Base-by-base conservation (phyloP, 192 early-diverging fungal species). In the Ramicandelaber brevisporus region DNA sequence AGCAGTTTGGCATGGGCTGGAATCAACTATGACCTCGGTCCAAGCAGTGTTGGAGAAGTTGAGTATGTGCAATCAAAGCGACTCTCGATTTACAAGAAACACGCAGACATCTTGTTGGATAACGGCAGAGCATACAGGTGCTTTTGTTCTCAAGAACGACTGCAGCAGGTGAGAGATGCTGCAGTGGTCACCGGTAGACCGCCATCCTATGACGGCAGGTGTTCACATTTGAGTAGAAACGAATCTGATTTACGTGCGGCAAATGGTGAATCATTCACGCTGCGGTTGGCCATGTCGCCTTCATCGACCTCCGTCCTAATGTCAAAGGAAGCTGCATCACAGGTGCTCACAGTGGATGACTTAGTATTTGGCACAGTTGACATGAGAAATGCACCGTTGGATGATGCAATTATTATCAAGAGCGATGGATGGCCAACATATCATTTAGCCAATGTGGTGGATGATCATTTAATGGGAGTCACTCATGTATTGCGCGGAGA, bases 401-500 rank as follows among this genome's bases (percentile, higher is more conserved):
- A 95, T 30, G 88, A 95, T 53, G 61, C 68, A 5, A 70, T 95
- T 27, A 36, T 95, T 7, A 51, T 95, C 26, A 95, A 95, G 40
- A 78, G 78, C 36, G 84, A 89, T 41, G 88, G 88, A 2, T 61
- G 61, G 31, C 78, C 88, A 3, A 95, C 88, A 0, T 95, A 95
- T 41, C 88, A 95, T 37, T 55, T 95, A 20, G 88, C 88, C 0
- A 87, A 85, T 39, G 88, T 95, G 1, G 75, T 89, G 1, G 88
- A 95, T 42, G 88, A 95, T 40, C 68, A 79, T 29, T 26, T 65
- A 5, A 95, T 95, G 88, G 57, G 56, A 6, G 78, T 95, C 26
- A 82, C 84, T 1, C 84, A 89, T 43, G 84, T 95, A 10, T 43
- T 95, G 20, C 63, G 88, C 21, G 88, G 88, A 21, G 82, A 89